phyloP scores from a whole-genome alignment of 169 alveolate genomes.

The Babesia ovis region DNA sequence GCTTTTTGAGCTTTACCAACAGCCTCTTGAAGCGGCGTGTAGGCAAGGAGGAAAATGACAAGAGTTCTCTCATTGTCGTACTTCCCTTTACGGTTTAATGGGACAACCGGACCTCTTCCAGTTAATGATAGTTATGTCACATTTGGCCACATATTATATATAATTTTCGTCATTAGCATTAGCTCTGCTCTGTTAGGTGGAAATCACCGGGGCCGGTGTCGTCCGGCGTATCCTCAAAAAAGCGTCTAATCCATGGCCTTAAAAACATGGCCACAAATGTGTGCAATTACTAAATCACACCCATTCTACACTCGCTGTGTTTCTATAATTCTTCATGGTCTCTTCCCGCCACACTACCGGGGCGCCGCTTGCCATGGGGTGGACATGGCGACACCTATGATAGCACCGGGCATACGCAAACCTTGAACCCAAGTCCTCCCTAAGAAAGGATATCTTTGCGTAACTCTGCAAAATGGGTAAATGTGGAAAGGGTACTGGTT shows the following conservation, averaged over 20 bases:
- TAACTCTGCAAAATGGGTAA: conserved; percentile 81
- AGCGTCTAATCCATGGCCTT: no score
- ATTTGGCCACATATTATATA: no score
- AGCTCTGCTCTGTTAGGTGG: no score
- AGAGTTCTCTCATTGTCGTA: conserved; percentile 41
- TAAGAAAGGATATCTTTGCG: background rate
- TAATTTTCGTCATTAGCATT: no score
- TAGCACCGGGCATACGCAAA: background rate
- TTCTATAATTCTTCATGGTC: no score
- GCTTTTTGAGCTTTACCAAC: conserved; percentile 63
- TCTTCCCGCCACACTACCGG: conserved; percentile 5
- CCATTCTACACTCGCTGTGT: no score
- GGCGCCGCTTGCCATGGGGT: conserved; percentile 43
- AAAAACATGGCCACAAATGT: no score
- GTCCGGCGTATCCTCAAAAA: no score
- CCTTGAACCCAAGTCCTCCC: background rate
- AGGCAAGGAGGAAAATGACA: conserved; percentile 17
- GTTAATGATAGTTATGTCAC: no score
- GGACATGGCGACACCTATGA: conserved; percentile 2
- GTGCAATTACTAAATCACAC: no score
- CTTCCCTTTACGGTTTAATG: conserved; percentile 39
- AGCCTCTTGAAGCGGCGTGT: conserved; percentile 33
- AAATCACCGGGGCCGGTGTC: no score
- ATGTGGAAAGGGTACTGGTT: conserved; percentile 96
- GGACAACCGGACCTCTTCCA: no score